phyloP scores from a whole-genome alignment of 139 green algal species.

The Chloropicon primus region DNA sequence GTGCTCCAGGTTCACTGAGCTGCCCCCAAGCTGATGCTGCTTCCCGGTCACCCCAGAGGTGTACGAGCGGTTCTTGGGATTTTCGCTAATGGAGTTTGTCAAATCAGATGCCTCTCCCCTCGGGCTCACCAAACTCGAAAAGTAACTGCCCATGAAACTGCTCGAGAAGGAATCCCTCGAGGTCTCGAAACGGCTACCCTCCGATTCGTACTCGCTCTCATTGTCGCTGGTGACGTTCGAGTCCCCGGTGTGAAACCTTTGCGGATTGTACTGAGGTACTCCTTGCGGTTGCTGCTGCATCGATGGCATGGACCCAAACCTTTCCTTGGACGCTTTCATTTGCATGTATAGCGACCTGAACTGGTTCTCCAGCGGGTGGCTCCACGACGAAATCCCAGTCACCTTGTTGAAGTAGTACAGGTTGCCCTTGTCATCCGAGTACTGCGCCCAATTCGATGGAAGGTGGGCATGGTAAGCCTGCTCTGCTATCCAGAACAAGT shows the following conservation, averaged over 20 bases:
- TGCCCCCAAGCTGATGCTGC: neutral
- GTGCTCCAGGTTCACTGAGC: neutral
- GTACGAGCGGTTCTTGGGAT: neutral
- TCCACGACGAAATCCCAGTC: constrained; percentile 17
- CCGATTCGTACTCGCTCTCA: neutral
- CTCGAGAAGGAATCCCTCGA: neutral
- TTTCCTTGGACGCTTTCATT: neutral
- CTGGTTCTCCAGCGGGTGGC: constrained; percentile 12
- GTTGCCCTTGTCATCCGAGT: constrained; percentile 15
- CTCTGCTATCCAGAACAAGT: neutral
- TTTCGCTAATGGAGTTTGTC: neutral
- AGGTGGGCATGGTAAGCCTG: neutral
- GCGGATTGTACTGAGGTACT: neutral
- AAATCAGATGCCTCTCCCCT: neutral
- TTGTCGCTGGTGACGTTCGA: neutral
- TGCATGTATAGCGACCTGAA: constrained; percentile 1
- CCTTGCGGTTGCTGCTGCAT: neutral
- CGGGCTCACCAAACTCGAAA: neutral
- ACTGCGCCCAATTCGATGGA: constrained; percentile 6
- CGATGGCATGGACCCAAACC: neutral
- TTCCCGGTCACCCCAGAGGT: neutral
- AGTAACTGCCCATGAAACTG: neutral
- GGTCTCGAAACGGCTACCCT: neutral
- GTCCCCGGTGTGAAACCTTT: neutral
- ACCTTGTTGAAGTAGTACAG: constrained; percentile 22